phyloP scores from a whole-genome alignment of 345 rosid species.

The Corymbia maculata region DNA sequence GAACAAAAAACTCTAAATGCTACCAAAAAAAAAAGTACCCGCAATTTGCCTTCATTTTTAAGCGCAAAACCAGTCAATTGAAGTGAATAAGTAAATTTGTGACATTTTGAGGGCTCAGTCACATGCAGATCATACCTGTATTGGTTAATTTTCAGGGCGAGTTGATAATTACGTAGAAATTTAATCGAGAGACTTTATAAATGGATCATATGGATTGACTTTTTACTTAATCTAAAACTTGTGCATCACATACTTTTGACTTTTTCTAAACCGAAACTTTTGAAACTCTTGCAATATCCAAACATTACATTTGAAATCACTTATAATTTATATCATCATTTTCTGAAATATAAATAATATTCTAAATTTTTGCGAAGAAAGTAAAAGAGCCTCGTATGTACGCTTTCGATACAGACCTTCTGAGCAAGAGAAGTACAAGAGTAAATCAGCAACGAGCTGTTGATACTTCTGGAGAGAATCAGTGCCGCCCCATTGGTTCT shows the following conservation, averaged over 20 bases:
- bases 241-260: fast-evolving
- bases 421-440: slow-evolving; percentile 41
- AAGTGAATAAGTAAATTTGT: not conserved
- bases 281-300: not conserved
- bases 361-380: not conserved
- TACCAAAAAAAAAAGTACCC: not conserved
- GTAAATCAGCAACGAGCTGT: slow-evolving; percentile 33
- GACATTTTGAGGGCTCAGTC: not conserved
- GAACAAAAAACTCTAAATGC: not conserved
- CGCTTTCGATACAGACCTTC: slow-evolving; percentile 11
- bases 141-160: not conserved
- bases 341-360: not conserved
- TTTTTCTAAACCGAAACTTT: not conserved
- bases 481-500: slow-evolving; percentile 69
- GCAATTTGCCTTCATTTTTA: not conserved
- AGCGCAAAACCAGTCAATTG: not conserved
- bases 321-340: not conserved
- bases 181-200: not conserved
- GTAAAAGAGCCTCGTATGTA: not conserved
- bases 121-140: not conserved
- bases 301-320: not conserved
- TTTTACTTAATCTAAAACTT: not conserved
- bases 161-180: not conserved
- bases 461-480: slow-evolving; percentile 51
- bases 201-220: not conserved